A percentile compares a stretch with the other conserved stretches of the same genome.
phyloP scores from a whole-genome alignment of 805 yeast genomes.

The Trichomonascus vanleenenianus region DNA sequence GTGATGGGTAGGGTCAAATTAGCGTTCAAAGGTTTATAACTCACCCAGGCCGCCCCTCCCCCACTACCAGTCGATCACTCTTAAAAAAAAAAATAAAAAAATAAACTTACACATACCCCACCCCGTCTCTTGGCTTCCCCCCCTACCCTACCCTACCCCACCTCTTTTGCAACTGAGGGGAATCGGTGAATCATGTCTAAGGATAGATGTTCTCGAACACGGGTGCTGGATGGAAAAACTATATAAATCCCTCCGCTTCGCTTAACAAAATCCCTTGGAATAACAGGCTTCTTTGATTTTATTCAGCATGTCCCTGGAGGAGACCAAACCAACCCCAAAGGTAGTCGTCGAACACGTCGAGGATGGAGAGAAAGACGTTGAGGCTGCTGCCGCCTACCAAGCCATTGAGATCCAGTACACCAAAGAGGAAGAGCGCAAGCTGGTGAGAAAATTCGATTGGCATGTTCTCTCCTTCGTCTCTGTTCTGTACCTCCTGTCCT shows the following conservation, averaged over 20 bases:
- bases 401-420: slow-evolving; percentile 6
- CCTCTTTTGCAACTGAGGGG: no score
- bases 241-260: no score
- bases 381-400: neutral
- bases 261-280: no score
- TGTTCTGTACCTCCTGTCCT: slow-evolving; percentile 39
- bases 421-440: slow-evolving; percentile 14
- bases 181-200: no score
- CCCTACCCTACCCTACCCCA: no score
- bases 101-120: no score
- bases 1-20: slow-evolving; percentile 14
- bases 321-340: neutral
- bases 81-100: no score
- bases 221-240: no score
- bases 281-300: neutral
- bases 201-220: no score
- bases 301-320: neutral
- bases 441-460: slow-evolving; percentile 34
- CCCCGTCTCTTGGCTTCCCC: no score
- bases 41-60: slow-evolving; percentile 39
- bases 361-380: neutral
- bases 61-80: no score
- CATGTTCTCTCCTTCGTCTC: slow-evolving; percentile 41
- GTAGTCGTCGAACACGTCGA: neutral
- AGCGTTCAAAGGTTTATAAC: slow-evolving; percentile 37